Conservation (phyloP, 495 filamentous ascomycete species). For the Tetracladium marchalianum region DNA sequence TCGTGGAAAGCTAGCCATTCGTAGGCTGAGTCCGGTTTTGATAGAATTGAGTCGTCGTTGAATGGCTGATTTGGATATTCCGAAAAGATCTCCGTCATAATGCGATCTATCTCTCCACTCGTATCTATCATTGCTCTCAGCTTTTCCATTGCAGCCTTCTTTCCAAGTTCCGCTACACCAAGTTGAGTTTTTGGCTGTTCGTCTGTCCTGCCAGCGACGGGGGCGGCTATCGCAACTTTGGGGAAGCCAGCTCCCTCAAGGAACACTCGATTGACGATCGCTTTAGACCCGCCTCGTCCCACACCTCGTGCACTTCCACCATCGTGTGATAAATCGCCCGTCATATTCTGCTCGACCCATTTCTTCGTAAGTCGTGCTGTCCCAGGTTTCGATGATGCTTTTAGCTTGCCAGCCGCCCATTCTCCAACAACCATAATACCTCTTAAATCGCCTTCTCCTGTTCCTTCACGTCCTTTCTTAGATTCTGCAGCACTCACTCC, state of each 20-base stretch:
- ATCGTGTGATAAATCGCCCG: constrained; percentile 58
- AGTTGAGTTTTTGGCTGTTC: constrained; percentile 41
- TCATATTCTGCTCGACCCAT: constrained; percentile 76
- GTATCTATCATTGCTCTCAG: constrained; percentile 86
- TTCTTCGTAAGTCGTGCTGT: constrained; percentile 51
- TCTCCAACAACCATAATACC: constrained; percentile 90
- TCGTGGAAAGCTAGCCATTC: constrained; percentile 97
- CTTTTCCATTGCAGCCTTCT: constrained; percentile 65
- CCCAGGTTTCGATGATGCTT: constrained; percentile 33
- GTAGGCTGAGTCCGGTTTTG: constrained; percentile 77
- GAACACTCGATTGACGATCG: constrained; percentile 79
- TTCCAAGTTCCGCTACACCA: constrained; percentile 63
- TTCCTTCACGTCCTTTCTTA: constrained; percentile 30
- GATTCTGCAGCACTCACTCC: constrained; percentile 47
- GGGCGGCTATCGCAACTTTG: constrained; percentile 14
- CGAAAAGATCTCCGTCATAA: constrained; percentile 68
- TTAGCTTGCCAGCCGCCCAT: constrained; percentile 81
- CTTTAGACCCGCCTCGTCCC: constrained; percentile 63
- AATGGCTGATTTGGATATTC: constrained; percentile 77
- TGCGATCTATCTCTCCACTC: constrained; percentile 78
- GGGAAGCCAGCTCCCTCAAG: constrained; percentile 76
- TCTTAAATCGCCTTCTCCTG: constrained; percentile 81
- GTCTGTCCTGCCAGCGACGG: constrained; percentile 16
- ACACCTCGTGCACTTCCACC: constrained; percentile 64
- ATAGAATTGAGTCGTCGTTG: constrained; percentile 85